Evolutionary conservation across 2,329 filamentous ascomycete genomes (phyloP), one percentile per base, ranked within the genome.

Genomic region (Beauveria sp.): DNA sequence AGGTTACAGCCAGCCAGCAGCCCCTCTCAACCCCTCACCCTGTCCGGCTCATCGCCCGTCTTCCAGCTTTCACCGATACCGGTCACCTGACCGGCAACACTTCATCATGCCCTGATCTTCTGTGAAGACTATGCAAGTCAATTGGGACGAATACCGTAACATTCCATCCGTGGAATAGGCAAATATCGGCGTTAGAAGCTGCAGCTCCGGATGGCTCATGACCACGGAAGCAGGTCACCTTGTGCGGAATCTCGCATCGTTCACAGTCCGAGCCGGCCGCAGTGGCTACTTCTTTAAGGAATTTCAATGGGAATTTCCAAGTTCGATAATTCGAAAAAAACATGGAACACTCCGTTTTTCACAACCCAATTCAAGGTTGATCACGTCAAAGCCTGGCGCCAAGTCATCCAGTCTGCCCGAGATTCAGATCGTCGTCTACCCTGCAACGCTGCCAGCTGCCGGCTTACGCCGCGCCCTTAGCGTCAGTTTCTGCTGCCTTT

Each of bases 1-100:
- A 34, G 31, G 31, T 10, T 34, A 34, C 31, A 34, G 31, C 31
- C 10, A 4, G 10, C 31, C 10, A 34, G 31, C 31, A 34, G 31
- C 31, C 31, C 31, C 48, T 46, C 48, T 10, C 31, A 14, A 10
- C 31, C 31, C 31, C 48, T 46, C 48, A 18, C 18, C 48, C 22
- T 24, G 31, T 5, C 24, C 49, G 57, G 45, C 56, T 28, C 56
- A 9, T 52, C 49, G 40, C 48, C 57, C 48, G 20, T 22, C 40
- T 18, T 16, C 51, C 20, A 48, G 16, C 42, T 24, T 7, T 18
- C 60, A 46, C 53, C 20, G n/a, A 42, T 16, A 62, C 60, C 60
- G 60, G 60, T 62, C 60, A 62, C 60, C 52, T 62, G 60, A 62
- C 60, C 60, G 60, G 60, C 52, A 31, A 43, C 38, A 40, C 10